These are phyloP conservation scores for Mrakia gelida DNA, from an alignment of 768 basidiomycete species.

Conservation along the genomic window DNA sequence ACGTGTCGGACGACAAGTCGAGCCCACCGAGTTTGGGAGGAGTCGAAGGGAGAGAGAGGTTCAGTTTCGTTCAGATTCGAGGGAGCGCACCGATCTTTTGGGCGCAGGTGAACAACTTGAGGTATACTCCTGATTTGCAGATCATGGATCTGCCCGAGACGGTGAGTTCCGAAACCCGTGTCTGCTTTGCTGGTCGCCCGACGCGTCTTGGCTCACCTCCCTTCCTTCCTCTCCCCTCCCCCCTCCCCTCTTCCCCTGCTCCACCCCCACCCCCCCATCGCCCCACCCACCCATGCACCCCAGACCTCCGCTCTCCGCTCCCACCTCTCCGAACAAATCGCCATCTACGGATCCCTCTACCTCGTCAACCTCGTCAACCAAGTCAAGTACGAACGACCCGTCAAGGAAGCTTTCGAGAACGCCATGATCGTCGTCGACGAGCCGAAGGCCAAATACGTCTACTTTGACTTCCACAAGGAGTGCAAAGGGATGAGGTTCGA, in stretches of 20 bases:
- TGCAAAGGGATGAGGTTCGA: conserved; percentile 95
- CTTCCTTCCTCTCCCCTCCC: not conserved
- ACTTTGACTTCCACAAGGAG: conserved; percentile 97
- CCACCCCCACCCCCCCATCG: not conserved
- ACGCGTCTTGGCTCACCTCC: not conserved
- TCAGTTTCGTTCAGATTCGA: conserved; percentile 88
- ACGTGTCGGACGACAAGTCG: conserved; percentile 33
- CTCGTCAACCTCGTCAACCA: conserved; percentile 91
- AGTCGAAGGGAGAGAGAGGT: conserved; percentile 45
- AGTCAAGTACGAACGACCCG: conserved; percentile 82
- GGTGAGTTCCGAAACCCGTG: conserved; percentile 51
- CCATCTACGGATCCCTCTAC: conserved; percentile 68
- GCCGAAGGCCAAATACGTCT: conserved; percentile 73
- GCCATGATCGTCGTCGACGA: conserved; percentile 64
- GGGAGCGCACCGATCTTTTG: conserved; percentile 93
- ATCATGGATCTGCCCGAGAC: conserved; percentile 89
- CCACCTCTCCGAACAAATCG: conserved; percentile 70
- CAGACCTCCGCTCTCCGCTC: conserved; percentile 66
- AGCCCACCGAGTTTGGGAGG: not conserved
- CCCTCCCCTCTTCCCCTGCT: not conserved
- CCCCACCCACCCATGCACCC: too few species aligned
- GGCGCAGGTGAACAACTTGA: conserved; percentile 90
- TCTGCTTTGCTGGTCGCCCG: too few species aligned
- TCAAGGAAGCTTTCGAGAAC: conserved; percentile 92
- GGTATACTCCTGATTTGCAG: conserved; percentile 94